Evolutionary conservation across 2,329 filamentous ascomycete species (phyloP).

Genomic region (Elsinoe necatrix): DNA sequence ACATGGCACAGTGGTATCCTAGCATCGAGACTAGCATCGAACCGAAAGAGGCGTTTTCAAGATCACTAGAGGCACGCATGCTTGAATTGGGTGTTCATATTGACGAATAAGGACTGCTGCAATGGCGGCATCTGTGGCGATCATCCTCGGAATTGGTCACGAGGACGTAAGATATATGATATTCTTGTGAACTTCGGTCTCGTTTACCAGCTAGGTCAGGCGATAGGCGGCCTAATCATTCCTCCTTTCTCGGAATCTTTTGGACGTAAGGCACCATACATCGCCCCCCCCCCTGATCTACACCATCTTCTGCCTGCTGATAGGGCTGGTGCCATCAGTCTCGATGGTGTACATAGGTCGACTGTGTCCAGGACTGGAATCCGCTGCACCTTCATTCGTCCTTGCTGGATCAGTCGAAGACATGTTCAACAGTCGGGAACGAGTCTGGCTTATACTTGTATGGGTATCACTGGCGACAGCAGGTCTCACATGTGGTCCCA

Average conservation of each 20-base stretch:
- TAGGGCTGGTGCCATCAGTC: constrained; percentile 32
- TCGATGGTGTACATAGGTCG: constrained; percentile 35
- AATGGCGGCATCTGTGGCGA: neutral
- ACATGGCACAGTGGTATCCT: neutral
- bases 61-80: neutral
- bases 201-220: constrained; percentile 32
- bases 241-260: constrained; percentile 34
- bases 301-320: constrained; percentile 31
- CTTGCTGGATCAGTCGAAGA: constrained; percentile 44
- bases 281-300: constrained; percentile 29
- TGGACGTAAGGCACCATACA: constrained; percentile 31
- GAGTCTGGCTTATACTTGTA: constrained; percentile 40
- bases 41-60: too few relatives aligned
- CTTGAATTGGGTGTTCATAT: too few relatives aligned
- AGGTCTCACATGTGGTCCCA: constrained; percentile 38
- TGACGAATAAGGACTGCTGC: too few relatives aligned
- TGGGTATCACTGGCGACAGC: constrained; percentile 39
- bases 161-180: neutral
- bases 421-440: constrained; percentile 38
- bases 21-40: too few relatives aligned
- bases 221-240: constrained; percentile 33
- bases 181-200: neutral
- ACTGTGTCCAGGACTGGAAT: constrained; percentile 38
- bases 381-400: constrained; percentile 42
- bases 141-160: neutral